Base-by-base conservation (phyloP, 2,329 filamentous ascomycete genomes). In the Verticillium tricorpus region DNA sequence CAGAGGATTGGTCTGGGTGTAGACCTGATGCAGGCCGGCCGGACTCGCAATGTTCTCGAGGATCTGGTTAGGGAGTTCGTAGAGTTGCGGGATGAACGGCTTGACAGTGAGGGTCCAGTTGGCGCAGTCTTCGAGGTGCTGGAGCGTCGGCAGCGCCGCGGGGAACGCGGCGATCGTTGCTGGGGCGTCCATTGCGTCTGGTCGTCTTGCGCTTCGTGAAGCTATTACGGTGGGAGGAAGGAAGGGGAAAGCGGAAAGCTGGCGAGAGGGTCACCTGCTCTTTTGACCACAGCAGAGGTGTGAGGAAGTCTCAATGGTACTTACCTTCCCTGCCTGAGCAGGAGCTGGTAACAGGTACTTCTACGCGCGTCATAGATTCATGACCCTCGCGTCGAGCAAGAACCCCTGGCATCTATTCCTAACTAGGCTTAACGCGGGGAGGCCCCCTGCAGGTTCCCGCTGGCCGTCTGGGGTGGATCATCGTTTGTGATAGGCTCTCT, bases 1-100 rank as follows among this genome's bases (percentile, higher is more conserved):
- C 52, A 97, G 79, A 0, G 95, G 95, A 72, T 99, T 98, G 19
- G 94, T 98, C 57, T 87, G 82, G 61, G 90, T 74, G 70, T 98
- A 99, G 62, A 97, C 78, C 56, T 87, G 79, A 68, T 86, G 81
- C 60, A 97, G 78, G 59, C 80, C 85, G 59, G 86, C 82, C 37
- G 83, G 76, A 71, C 85, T 86, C 66, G 82, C 81, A 65, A 86
- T 79, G 67, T 84, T 85, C 58, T 85, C 82, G 64, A 86, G 73
- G 60, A 91, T 72, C 67, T 86, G 85, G 61, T 83, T 79, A 12
- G 92, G 91, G 35, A 97, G 82, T 69, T 86, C 80, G 71, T 85
- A 84, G 62, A 93, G 80, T 74, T 93, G 88, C 11, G 85, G 80
- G 56, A 92, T 71, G 74, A 86, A 97, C 11, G 93, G 93, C 66